These are phyloP conservation scores for Chrysoporthe deuterocubensis DNA, from an alignment of 2,329 filamentous ascomycete species.

Conservation along the genomic window DNA sequence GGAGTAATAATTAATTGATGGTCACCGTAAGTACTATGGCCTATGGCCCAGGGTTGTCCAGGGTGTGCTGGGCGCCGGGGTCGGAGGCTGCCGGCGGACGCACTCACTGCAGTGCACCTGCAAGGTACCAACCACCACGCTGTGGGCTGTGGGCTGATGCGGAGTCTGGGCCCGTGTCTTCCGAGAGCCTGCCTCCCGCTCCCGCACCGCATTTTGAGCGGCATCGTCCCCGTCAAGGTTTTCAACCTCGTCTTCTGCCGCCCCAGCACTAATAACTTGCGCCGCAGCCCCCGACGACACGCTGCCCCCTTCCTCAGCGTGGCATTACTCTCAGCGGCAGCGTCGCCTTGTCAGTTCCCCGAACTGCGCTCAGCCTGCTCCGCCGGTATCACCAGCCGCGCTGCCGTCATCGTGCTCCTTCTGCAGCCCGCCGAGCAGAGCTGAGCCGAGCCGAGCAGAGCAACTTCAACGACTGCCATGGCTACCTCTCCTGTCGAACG, in stretches of 20 bases:
- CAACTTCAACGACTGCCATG: slow-evolving; percentile 12
- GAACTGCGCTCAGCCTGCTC: too few species aligned
- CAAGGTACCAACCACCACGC: neutral
- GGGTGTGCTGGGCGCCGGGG: neutral
- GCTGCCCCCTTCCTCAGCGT: neutral
- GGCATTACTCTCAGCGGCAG: neutral
- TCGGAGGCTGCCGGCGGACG: neutral
- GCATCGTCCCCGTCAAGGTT: neutral
- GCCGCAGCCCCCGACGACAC: neutral
- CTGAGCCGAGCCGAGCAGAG: neutral
- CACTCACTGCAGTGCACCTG: neutral
- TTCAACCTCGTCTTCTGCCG: neutral
- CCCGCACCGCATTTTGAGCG: neutral
- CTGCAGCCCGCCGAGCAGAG: neutral
- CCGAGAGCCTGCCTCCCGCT: neutral
- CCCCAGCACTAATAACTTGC: neutral
- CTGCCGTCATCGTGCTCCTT: neutral
- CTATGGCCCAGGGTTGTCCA: too few species aligned
- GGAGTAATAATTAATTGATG: too few species aligned
- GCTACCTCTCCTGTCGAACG: slow-evolving; percentile 35
- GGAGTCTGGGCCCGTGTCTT: neutral
- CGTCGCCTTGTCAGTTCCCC: neutral
- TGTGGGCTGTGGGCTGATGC: neutral
- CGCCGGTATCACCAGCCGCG: neutral
- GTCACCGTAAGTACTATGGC: too few species aligned